Evolutionary conservation across 2,329 filamentous ascomycete genomes (phyloP).

Genomic region (Curvularia sp.): DNA sequence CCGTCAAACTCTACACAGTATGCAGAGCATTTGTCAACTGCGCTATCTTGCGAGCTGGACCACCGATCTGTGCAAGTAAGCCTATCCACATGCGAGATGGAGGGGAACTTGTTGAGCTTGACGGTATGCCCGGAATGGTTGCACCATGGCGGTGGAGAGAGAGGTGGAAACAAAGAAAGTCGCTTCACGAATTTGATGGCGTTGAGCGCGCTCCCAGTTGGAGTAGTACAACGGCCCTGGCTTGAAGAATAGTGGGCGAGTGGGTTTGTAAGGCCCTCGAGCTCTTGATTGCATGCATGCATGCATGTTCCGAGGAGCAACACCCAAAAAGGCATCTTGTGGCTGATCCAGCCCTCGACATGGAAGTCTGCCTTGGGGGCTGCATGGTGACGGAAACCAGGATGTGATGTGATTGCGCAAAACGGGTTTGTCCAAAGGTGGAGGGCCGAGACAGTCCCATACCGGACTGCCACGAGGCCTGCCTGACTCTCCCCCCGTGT

Average conservation of each 20-base stretch:
- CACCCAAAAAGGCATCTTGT: slow-evolving; percentile 20
- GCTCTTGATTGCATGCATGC: slow-evolving; percentile 20
- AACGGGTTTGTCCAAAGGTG: slow-evolving; percentile 22
- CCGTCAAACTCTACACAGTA: neutral
- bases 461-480: slow-evolving; percentile 36
- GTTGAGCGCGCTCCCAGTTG: slow-evolving; percentile 6
- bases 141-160: neutral
- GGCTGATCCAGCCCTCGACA: slow-evolving; percentile 17
- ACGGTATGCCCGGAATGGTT: neutral
- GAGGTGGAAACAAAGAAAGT: neutral
- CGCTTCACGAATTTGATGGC: slow-evolving; percentile 2
- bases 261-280: slow-evolving; percentile 4
- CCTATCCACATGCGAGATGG: neutral
- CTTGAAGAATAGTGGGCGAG: neutral
- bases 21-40: neutral
- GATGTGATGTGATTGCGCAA: slow-evolving; percentile 23
- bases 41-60: neutral
- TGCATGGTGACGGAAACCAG: slow-evolving; percentile 34
- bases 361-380: slow-evolving; percentile 33
- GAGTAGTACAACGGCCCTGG: neutral
- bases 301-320: slow-evolving; percentile 20
- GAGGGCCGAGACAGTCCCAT: slow-evolving; percentile 28
- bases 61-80: neutral
- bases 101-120: neutral
- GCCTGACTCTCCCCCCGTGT: slow-evolving; percentile 16